Evolutionary conservation across 2,329 filamentous ascomycete species (phyloP).

Genomic region (Penicillium sp.): DNA sequence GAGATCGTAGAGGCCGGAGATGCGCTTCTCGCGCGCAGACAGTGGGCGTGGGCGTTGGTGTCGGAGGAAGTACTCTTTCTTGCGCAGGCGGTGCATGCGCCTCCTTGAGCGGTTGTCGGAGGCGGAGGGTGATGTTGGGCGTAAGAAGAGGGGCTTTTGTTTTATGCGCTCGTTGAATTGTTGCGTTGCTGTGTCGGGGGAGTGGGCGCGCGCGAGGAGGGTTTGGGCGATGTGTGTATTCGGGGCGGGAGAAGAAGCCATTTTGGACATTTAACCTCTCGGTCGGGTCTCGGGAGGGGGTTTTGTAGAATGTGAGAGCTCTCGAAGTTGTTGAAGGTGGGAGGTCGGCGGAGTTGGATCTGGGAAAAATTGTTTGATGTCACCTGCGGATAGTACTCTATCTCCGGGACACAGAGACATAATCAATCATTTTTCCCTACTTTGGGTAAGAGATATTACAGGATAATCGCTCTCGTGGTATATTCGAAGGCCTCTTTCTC

Average conservation of each 20-base stretch:
- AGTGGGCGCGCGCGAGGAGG: conserved; percentile 74
- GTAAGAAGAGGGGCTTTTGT: conserved; percentile 73
- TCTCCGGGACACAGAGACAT: too few species aligned
- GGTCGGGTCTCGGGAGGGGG: not conserved
- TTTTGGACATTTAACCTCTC: conserved; percentile 1
- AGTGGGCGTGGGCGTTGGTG: conserved; percentile 62
- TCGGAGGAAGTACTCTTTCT: conserved; percentile 44
- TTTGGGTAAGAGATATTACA: too few species aligned
- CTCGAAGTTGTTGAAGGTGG: not conserved
- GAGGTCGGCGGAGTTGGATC: conserved; percentile 6
- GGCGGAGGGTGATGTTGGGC: conserved; percentile 65
- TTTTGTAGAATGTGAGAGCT: not conserved
- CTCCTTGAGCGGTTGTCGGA: conserved; percentile 52
- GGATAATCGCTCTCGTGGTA: too few species aligned
- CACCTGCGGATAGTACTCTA: conserved; percentile 16
- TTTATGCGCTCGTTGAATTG: conserved; percentile 81
- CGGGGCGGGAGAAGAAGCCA: conserved; percentile 21
- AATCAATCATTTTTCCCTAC: too few species aligned
- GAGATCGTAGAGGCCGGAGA: conserved; percentile 68
- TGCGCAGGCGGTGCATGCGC: conserved; percentile 48
- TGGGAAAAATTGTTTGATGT: conserved; percentile 17
- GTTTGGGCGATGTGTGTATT: conserved; percentile 51
- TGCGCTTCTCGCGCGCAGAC: conserved; percentile 72
- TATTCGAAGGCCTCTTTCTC: too few species aligned
- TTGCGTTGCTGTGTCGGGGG: conserved; percentile 62